Evolutionary conservation across 1,139 yeast genomes (phyloP), one percentile per base, ranked within the genome.

Genomic region (Lodderomyces theae): DNA sequence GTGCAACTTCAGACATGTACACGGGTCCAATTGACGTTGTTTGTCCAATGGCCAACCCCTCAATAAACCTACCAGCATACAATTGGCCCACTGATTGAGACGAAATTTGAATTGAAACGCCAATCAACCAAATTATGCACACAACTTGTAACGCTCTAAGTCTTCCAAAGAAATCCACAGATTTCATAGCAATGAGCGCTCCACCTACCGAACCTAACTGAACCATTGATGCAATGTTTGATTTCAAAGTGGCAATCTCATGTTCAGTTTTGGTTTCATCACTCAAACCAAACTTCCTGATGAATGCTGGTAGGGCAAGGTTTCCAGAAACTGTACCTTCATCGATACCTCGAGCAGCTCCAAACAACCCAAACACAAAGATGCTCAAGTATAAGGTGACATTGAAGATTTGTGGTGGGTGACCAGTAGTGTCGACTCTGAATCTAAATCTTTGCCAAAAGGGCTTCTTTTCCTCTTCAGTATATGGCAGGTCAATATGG

Each of bases 171-270:
- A 60, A 64, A 53, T 80, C 86, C 31, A 72, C 77, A 3, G 76
- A 54, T 45, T 48, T 48, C 42, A 47, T 40, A 3, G 83, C 80
- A 26, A 78, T 43, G 10, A 79, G 42, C 16, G 79, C 66, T 18
- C 86, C 86, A 31, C 74, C 82, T 43, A 79, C 72, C 21, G 80
- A 72, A 3, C 85, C 85, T 35, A 80, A 57, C 51, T 77, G 82
- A 4, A 79, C 85, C 83, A 80, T 79, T 6, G 82, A 66, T 2
- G 79, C 73, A 50, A 79, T 77, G 51, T 77, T 79, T 7, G 82
- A 77, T 47, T 69, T 72, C 48, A 71, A 54, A 45, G 73, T 64
- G 11, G 82, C 81, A 13, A 72, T 35, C n/a, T 64, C 52, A 37
- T 57, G 49, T 2, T 48, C 62, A 2, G 69, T 42, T 47, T 69